Evolutionary conservation across 208 protist genomes (phyloP), one percentile per base, ranked within the genome.

Genomic region (Leishmania lainsoni): DNA sequence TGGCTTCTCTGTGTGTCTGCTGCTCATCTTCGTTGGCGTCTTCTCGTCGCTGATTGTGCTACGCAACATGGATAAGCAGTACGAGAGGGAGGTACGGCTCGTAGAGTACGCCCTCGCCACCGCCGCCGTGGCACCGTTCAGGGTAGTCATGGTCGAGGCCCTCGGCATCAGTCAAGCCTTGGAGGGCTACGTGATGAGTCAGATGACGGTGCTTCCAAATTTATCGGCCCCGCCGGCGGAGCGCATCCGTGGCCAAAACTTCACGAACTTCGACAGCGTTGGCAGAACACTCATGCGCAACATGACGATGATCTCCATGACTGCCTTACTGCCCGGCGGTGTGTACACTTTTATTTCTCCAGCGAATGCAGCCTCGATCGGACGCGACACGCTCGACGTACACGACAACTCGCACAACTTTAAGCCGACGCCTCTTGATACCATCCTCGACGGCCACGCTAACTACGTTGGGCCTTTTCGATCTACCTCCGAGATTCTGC

Each of bases 101-200:
- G 48, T 75, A 12, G 66, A 72, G 51, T 69, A 70, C 49, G 75
- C 84, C 32, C 68, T 88, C 8, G 73, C 70, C 1, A 78, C 83
- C 52, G 77, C 83, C 29, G 83, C 87, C 48, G 68, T 74, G 16
- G 75, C 71, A 12, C 69, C 76, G 49, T 88, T 92, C 76, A 80
- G 87, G n/a, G 77, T 69, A 22, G 65, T n/a, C 54, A 52, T 92
- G 16, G 80, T 92, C 61, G 87, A 85, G 35, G 82, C 84, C 73
- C 72, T 91, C 73, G 84, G 84, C 5, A 63, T 84, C 17, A 79
- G 81, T 5, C 74, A 88, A 70, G 77, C 65, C 48, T 10, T 94
- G 51, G 86, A 91, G 35, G 90, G 90, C 45, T 88, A 93, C 76
- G 87, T 93, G 3, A 78, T 89, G 56, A 86, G 86, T 6, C 68